A percentile compares a stretch with the other conserved stretches of the same genome.
Evolutionary conservation across 768 basidiomycete species (phyloP).

Genomic region (Pisolithus orientalis): DNA sequence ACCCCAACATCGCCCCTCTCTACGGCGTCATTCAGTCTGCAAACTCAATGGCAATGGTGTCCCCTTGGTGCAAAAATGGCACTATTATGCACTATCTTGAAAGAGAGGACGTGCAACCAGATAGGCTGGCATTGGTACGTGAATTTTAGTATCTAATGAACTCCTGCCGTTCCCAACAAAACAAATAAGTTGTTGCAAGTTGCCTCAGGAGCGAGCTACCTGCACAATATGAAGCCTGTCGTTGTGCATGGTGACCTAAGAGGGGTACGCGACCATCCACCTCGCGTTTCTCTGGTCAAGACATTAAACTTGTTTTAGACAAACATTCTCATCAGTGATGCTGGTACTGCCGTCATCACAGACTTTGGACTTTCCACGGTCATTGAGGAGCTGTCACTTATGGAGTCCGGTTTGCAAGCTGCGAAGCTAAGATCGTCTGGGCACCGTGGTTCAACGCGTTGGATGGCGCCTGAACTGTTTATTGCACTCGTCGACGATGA

Average conservation of each 20-base stretch:
- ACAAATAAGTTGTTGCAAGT: constrained; percentile 42
- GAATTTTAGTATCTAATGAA: neutral
- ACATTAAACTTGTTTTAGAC: constrained; percentile 28
- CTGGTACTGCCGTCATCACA: constrained; percentile 48
- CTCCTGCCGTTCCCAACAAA: neutral
- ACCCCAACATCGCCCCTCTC: constrained; percentile 48
- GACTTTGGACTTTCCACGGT: constrained; percentile 60
- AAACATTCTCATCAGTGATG: constrained; percentile 50
- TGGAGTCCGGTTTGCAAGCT: constrained; percentile 15
- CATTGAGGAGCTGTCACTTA: constrained; percentile 43
- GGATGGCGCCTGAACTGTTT: constrained; percentile 52
- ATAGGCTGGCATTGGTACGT: constrained; percentile 45
- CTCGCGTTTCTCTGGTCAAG: neutral
- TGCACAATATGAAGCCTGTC: constrained; percentile 48
- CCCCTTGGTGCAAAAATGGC: constrained; percentile 58
- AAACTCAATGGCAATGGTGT: constrained; percentile 56
- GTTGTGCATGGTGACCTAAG: constrained; percentile 60
- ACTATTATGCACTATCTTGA: constrained; percentile 46
- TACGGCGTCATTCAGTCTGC: constrained; percentile 48
- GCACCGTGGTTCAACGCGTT: constrained; percentile 30
- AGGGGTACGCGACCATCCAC: constrained; percentile 35
- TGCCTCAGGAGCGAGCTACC: constrained; percentile 50
- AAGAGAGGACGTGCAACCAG: constrained; percentile 31
- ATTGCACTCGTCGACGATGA: constrained; percentile 44
- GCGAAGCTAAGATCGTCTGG: constrained; percentile 25